These are phyloP conservation scores for Seiridium cupressi DNA, from an alignment of 2,329 filamentous ascomycete species.

Conservation along the genomic window DNA sequence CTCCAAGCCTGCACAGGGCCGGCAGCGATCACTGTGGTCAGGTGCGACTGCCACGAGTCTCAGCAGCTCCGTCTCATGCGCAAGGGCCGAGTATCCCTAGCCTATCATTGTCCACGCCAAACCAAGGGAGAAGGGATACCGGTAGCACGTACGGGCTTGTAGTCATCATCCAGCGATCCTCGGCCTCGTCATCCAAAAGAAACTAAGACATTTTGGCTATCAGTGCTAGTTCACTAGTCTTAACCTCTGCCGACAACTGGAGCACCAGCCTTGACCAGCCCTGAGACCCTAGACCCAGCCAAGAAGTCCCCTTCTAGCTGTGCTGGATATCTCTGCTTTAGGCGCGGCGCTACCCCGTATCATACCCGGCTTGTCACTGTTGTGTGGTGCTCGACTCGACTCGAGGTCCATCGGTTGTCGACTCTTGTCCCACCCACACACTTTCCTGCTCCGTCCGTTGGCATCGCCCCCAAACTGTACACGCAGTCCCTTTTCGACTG, in stretches of 20 bases:
- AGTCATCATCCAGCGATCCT: not conserved
- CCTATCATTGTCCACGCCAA: too few relatives aligned
- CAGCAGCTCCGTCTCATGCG: not conserved
- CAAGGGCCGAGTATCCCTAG: not conserved
- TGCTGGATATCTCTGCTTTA: not conserved
- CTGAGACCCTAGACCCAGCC: too few relatives aligned
- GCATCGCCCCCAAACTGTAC: not conserved
- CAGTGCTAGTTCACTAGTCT: not conserved
- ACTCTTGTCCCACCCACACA: not conserved
- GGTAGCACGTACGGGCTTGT: too few relatives aligned
- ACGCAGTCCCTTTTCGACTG: not conserved
- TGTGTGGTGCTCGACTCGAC: too few relatives aligned
- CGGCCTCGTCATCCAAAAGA: not conserved
- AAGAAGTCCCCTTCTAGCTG: not conserved
- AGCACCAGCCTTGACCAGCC: not conserved
- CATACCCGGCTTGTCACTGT: not conserved
- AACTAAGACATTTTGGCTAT: not conserved
- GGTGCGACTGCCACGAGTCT: not conserved
- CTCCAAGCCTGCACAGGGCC: not conserved
- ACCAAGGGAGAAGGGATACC: too few relatives aligned
- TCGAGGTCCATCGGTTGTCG: too few relatives aligned
- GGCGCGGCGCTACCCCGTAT: conserved; percentile 3
- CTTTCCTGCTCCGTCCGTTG: not conserved
- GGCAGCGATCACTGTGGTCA: not conserved
- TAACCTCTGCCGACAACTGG: not conserved